These are phyloP conservation scores for Plasmodium cynomolgi DNA, from an alignment of 169 alveolate genomes.

Conservation along the genomic window DNA sequence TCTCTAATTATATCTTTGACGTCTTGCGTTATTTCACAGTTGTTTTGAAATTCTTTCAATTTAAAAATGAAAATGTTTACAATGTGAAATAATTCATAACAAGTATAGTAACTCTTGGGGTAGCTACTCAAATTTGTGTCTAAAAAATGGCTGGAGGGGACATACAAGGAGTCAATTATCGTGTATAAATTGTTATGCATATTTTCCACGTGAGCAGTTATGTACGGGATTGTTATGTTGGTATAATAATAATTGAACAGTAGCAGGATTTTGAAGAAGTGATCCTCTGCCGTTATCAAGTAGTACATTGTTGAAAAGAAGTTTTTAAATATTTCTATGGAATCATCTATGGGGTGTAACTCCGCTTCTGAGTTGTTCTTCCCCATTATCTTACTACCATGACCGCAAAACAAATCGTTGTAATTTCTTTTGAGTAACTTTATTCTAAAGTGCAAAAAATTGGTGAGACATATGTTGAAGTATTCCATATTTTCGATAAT, in stretches of 20 bases:
- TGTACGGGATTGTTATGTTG: constrained; percentile 2
- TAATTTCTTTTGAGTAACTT: constrained; percentile 40
- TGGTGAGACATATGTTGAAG: constrained; percentile 52
- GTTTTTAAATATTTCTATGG: constrained; percentile 33
- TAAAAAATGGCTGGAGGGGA: constrained; percentile 18
- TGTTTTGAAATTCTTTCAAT: constrained; percentile 49
- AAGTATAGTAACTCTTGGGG: constrained; percentile 53
- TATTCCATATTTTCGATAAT: constrained; percentile 65
- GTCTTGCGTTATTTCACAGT: constrained; percentile 1
- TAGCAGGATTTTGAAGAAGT: constrained; percentile 28
- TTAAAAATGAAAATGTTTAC: constrained; percentile 33
- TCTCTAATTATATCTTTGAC: constrained; percentile 11
- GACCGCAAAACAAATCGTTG: constrained; percentile 10
- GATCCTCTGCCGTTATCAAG: constrained; percentile 48
- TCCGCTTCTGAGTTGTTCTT: constrained; percentile 6
- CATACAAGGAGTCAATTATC: constrained; percentile 39
- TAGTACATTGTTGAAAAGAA: constrained; percentile 45
- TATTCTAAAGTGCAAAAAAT: constrained; percentile 46
- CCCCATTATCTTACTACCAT: neutral
- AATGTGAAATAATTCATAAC: constrained; percentile 60
- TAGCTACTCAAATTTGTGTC: constrained; percentile 45
- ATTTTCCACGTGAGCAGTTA: constrained; percentile 49
- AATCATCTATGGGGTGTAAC: constrained; percentile 13
- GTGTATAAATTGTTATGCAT: constrained; percentile 47
- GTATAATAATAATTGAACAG: constrained; percentile 43